Evolutionary conservation across 2,329 filamentous ascomycete species (phyloP).

Genomic region (Venturia nashicola): DNA sequence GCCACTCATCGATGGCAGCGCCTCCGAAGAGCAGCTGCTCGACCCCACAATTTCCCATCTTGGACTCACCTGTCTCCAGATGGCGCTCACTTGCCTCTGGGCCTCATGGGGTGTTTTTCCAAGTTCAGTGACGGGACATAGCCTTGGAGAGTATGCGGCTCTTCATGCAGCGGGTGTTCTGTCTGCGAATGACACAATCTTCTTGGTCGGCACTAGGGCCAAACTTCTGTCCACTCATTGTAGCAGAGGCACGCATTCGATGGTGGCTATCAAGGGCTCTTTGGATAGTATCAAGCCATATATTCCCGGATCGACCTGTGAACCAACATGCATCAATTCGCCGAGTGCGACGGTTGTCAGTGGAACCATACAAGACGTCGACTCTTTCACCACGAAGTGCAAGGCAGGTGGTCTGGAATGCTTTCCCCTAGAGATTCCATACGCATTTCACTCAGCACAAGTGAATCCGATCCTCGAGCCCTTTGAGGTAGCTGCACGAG

Average conservation of each 20-base stretch:
- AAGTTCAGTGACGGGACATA: conserved; percentile 16
- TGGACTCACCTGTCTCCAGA: conserved; percentile 27
- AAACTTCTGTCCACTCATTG: conserved; percentile 18
- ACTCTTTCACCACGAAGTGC: conserved; percentile 38
- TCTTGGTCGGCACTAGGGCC: conserved; percentile 24
- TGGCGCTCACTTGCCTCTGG: conserved; percentile 21
- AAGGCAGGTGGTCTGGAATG: conserved; percentile 43
- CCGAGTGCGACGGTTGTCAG: conserved; percentile 62
- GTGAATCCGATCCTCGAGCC: conserved; percentile 50
- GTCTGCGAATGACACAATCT: conserved; percentile 21
- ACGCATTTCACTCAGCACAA: conserved; percentile 55
- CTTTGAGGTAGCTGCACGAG: conserved; percentile 42
- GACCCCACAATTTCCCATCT: conserved; percentile 22
- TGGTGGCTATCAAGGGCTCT: conserved; percentile 12
- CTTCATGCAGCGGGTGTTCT: conserved; percentile 24
- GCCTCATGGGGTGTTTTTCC: conserved; percentile 19
- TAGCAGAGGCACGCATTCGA: conserved; percentile 15
- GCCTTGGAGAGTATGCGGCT: conserved; percentile 29
- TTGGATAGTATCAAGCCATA: conserved; percentile 39
- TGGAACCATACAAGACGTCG: conserved; percentile 46
- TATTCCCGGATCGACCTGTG: conserved; percentile 43
- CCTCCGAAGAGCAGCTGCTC: conserved; percentile 9
- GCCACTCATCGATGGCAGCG: conserved; percentile 14
- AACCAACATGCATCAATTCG: conserved; percentile 63
- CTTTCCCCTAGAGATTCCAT: conserved; percentile 50